These are phyloP conservation scores for Fusarium illudens DNA, from an alignment of 2,329 filamentous ascomycete species.

Conservation along the genomic window DNA sequence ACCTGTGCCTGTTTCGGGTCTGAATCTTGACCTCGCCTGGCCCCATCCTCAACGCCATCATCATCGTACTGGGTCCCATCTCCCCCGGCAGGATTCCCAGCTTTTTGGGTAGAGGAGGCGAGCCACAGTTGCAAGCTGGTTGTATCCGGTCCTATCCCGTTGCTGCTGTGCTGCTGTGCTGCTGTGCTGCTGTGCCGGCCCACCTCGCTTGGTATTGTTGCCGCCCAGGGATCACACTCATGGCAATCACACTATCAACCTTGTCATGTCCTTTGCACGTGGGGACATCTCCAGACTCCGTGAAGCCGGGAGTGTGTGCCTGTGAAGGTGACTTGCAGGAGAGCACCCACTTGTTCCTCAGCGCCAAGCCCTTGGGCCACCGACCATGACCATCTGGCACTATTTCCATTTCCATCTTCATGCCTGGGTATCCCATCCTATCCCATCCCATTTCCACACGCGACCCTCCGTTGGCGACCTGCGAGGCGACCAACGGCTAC, in stretches of 20 bases:
- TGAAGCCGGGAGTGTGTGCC: constrained; percentile 1
- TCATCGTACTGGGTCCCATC: not conserved
- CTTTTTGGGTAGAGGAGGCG: not conserved
- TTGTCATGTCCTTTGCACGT: not conserved
- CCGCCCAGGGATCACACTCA: not conserved
- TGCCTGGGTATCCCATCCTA: constrained; percentile 1
- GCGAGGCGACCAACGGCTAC: constrained; percentile 7
- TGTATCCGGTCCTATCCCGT: constrained; percentile 1
- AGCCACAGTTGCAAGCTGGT: not conserved
- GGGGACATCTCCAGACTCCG: constrained; percentile 1
- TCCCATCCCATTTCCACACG: not conserved
- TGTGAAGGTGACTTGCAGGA: constrained; percentile 16
- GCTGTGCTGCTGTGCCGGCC: not conserved
- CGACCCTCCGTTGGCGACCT: constrained; percentile 1
- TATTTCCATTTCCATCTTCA: constrained; percentile 34
- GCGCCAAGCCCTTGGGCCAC: constrained; percentile 17
- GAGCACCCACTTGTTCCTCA: constrained; percentile 16
- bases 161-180: no score
- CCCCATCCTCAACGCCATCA: not conserved
- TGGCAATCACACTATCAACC: not conserved
- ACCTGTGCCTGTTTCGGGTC: not conserved
- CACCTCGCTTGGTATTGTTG: not conserved
- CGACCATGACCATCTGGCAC: constrained; percentile 10
- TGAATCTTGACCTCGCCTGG: constrained; percentile 14
- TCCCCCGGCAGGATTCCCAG: not conserved